A percentile compares a stretch with the other conserved stretches of the same genome.
These are phyloP conservation scores for Spergularia marina DNA, from an alignment of 148 eudicot species.

Conservation along the genomic window DNA sequence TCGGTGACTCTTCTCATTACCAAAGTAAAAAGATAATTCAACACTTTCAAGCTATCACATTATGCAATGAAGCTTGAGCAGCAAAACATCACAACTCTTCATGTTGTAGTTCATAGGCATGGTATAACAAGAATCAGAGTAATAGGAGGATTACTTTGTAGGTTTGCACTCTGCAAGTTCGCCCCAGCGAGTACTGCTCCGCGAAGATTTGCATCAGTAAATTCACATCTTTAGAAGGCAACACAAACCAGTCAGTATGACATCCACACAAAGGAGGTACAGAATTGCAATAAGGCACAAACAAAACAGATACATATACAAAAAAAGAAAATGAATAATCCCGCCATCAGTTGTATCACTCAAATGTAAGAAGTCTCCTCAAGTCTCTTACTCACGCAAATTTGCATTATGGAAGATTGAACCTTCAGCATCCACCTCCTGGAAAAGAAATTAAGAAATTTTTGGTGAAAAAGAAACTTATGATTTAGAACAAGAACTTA, in stretches of 20 bases:
- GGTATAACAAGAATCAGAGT: constrained; percentile 4
- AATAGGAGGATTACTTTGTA: constrained; percentile 58
- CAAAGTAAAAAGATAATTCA: constrained; percentile 1
- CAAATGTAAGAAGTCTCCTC: constrained; percentile 9
- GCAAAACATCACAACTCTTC: neutral
- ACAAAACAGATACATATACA: constrained; percentile 2
- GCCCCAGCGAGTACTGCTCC: constrained; percentile 85
- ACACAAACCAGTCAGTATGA: constrained; percentile 33
- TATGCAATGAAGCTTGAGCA: neutral
- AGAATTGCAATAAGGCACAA: constrained; percentile 1
- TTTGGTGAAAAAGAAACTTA: neutral
- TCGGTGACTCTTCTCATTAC: neutral
- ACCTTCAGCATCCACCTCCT: constrained; percentile 93
- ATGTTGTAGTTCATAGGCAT: constrained; percentile 2
- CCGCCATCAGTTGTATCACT: neutral
- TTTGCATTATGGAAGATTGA: constrained; percentile 88
- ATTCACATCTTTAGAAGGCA: constrained; percentile 85
- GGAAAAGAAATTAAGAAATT: constrained; percentile 21
- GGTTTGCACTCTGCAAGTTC: constrained; percentile 87
- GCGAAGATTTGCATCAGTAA: constrained; percentile 94
- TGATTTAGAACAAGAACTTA: neutral
- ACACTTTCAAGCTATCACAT: neutral
- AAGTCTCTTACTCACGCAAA: constrained; percentile 76
- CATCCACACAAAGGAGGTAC: constrained; percentile 21
- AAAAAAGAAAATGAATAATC: neutral